These are phyloP conservation scores for Aureobasidium sp. DNA, from an alignment of 2,329 filamentous ascomycete species.

Conservation along the genomic window DNA sequence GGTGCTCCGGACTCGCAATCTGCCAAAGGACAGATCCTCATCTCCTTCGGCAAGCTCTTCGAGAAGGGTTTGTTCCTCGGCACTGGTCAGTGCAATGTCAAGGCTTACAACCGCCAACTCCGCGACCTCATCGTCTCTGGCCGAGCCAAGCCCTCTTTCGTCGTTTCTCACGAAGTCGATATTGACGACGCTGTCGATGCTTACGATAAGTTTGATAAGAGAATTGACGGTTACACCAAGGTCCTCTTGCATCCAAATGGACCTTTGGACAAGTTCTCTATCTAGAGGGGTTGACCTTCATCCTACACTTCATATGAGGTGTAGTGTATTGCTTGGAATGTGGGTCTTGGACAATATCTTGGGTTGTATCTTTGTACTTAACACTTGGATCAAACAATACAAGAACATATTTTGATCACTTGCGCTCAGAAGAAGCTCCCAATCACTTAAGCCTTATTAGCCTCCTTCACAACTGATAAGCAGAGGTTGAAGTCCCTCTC, in stretches of 20 bases:
- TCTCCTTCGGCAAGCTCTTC: constrained; percentile 62
- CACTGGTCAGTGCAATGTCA: constrained; percentile 62
- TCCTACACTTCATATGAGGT: background rate
- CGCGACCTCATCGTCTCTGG: constrained; percentile 59
- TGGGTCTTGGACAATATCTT: background rate
- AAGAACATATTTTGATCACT: background rate
- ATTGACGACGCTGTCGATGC: constrained; percentile 52
- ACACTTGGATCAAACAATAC: background rate
- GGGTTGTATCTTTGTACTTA: background rate
- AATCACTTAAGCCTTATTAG: background rate
- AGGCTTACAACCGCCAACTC: constrained; percentile 59
- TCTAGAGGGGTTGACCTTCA: background rate
- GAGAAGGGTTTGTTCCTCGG: constrained; percentile 58
- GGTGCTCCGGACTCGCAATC: constrained; percentile 55
- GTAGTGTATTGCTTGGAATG: background rate
- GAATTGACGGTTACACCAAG: constrained; percentile 61
- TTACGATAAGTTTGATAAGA: constrained; percentile 60
- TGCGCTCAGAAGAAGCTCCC: background rate
- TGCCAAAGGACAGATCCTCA: constrained; percentile 56
- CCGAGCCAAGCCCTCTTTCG: constrained; percentile 59
- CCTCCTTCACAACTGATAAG: background rate
- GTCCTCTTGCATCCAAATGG: constrained; percentile 53
- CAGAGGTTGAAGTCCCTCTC: background rate
- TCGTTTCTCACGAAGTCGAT: constrained; percentile 57
- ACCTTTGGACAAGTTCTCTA: background rate